phyloP scores from a whole-genome alignment of 164 flowering plant species.

The Chloranthus sessilifolius region DNA sequence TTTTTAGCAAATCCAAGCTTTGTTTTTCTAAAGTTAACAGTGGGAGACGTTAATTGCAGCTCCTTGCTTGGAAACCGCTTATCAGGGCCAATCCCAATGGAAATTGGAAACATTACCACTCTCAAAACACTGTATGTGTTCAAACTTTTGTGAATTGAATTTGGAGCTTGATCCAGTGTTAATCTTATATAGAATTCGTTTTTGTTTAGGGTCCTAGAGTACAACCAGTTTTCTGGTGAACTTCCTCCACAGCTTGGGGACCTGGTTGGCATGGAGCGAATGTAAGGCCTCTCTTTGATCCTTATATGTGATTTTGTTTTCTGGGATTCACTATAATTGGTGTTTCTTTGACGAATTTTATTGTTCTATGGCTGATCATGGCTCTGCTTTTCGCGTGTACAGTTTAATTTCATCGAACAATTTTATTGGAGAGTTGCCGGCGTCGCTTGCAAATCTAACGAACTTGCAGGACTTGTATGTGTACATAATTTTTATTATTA shows the following conservation, averaged over 20 bases:
- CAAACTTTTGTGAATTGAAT: neutral
- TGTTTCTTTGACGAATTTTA: neutral
- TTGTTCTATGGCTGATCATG: neutral
- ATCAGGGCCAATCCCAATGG: slow-evolving; percentile 21
- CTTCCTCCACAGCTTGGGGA: slow-evolving; percentile 37
- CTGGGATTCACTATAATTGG: neutral
- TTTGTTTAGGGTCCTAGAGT: slow-evolving; percentile 24
- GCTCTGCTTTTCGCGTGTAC: neutral
- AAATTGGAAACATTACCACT: slow-evolving; percentile 30
- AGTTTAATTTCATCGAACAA: slow-evolving; percentile 24
- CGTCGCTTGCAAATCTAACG: slow-evolving; percentile 11
- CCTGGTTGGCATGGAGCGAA: slow-evolving; percentile 17
- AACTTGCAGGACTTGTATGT: slow-evolving; percentile 20
- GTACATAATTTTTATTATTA: neutral
- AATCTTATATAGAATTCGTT: neutral
- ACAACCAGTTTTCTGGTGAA: slow-evolving; percentile 24
- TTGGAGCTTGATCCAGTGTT: neutral
- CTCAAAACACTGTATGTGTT: slow-evolving; percentile 36
- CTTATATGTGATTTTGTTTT: neutral
- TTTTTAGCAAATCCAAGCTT: slow-evolving; percentile 1
- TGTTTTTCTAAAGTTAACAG: slow-evolving; percentile 1
- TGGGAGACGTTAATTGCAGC: slow-evolving; percentile 30
- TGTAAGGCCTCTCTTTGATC: slow-evolving; percentile 15
- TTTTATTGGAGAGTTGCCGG: slow-evolving; percentile 24
- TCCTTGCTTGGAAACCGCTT: slow-evolving; percentile 35